phyloP scores from a whole-genome alignment of 371 early-diverging fungal species.

The Syncephalis plumigaleata region DNA sequence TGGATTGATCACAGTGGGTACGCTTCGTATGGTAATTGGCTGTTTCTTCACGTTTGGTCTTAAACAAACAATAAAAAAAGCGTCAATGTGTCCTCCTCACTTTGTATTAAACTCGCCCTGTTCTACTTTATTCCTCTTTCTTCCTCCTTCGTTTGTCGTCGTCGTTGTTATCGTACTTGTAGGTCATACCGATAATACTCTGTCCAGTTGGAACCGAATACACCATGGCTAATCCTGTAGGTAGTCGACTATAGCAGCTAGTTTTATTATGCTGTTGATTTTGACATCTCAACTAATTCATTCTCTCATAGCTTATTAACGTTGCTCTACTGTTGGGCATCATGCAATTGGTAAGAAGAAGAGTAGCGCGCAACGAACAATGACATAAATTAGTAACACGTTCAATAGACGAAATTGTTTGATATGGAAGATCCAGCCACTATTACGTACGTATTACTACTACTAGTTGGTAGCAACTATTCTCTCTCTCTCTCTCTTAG shows the following conservation, averaged over 20 bases:
- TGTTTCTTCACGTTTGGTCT: no score
- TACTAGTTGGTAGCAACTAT: not conserved
- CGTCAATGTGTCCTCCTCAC: no score
- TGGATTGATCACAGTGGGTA: no score
- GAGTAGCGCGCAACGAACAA: not conserved
- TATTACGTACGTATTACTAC: not conserved
- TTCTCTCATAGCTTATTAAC: not conserved
- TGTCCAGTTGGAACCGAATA: no score
- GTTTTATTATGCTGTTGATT: no score
- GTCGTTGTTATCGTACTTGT: no score
- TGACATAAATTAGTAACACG: not conserved
- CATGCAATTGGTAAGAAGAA: not conserved
- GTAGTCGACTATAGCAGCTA: not conserved
- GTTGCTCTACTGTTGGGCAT: not conserved
- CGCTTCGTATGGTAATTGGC: no score
- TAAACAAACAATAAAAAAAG: no score
- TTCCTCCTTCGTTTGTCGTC: not conserved
- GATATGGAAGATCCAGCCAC: not conserved
- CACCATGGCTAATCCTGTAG: not conserved
- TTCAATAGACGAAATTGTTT: not conserved
- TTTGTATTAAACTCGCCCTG: not conserved
- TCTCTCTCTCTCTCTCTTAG: not conserved
- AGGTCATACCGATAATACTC: no score
- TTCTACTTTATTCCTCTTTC: not conserved
- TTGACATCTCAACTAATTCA: no score